Percentiles rank a stretch among this genome's conserved stretches.
Conservation (phyloP, 148 eudicot genomes). For the Talinum fruticosum region DNA sequence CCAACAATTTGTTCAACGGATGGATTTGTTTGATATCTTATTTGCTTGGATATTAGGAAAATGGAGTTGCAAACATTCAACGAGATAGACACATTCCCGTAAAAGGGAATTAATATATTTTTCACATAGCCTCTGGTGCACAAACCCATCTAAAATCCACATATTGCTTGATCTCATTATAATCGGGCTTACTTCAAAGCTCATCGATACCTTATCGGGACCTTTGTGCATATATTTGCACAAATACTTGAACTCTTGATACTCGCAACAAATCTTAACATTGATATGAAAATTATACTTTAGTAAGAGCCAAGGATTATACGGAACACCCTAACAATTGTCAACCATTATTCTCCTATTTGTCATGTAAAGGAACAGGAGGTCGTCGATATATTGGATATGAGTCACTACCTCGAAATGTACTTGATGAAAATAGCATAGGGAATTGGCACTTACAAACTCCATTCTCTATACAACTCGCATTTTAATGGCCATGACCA, state of each 20-base stretch:
- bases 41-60: too few relatives aligned
- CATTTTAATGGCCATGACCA: neutral
- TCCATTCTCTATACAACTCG: neutral
- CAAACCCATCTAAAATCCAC: slow-evolving; percentile 11
- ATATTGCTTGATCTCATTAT: neutral
- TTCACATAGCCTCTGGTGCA: slow-evolving; percentile 6
- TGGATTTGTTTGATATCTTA: too few relatives aligned
- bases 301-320: neutral
- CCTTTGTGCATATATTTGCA: neutral
- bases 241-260: neutral
- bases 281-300: neutral
- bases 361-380: neutral
- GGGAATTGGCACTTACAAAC: neutral
- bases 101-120: neutral
- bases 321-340: neutral
- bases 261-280: neutral
- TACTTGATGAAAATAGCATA: neutral
- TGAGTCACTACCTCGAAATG: neutral
- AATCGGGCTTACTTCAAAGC: neutral
- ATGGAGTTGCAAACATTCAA: too few relatives aligned
- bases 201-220: neutral
- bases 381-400: neutral
- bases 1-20: too few relatives aligned
- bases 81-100: neutral
- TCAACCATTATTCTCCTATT: neutral